Conservation (phyloP, 805 yeast genomes). For the Osmozyma mogii region DNA sequence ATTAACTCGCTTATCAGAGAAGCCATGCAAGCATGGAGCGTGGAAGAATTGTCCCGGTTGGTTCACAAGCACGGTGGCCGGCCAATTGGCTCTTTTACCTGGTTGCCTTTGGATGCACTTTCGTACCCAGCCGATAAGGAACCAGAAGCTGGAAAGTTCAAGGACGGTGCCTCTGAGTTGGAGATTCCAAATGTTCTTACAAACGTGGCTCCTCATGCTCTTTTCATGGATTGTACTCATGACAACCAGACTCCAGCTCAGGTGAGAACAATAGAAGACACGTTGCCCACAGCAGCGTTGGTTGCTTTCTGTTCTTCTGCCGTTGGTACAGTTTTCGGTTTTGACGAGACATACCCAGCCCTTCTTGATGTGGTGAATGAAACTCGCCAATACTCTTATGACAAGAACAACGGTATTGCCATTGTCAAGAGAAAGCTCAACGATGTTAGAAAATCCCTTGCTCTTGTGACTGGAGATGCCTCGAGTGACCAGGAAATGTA, state of each 20-base stretch:
- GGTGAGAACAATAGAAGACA: conserved; percentile 88
- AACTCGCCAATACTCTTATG: conserved; percentile 49
- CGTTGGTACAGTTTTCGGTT: conserved; percentile 89
- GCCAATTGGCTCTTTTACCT: conserved; percentile 86
- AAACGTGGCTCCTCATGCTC: conserved; percentile 78
- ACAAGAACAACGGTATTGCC: conserved; percentile 57
- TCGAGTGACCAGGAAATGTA: conserved; percentile 70
- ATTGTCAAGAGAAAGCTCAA: conserved; percentile 57
- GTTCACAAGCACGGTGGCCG: conserved; percentile 92
- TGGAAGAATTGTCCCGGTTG: conserved; percentile 74
- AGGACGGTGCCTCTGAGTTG: conserved; percentile 47
- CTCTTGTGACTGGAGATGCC: conserved; percentile 50
- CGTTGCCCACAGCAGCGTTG: conserved; percentile 89
- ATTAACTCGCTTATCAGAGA: conserved; percentile 86
- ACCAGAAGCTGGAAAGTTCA: conserved; percentile 18
- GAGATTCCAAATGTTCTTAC: conserved; percentile 60
- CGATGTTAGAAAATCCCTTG: conserved; percentile 48
- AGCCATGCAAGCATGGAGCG: conserved; percentile 95
- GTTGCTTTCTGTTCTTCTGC: conserved; percentile 92
- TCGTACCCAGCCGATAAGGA: conserved; percentile 54
- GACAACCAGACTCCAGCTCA: conserved; percentile 88
- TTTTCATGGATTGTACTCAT: conserved; percentile 97
- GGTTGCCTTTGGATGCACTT: conserved; percentile 68
- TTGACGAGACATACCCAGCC: conserved; percentile 84
- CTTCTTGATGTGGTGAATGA: conserved; percentile 78